Percentiles rank a stretch among this genome's conserved stretches.
Evolutionary conservation across 371 early-diverging fungal genomes (phyloP).

Genomic region (Capillidium rhysosporum): DNA sequence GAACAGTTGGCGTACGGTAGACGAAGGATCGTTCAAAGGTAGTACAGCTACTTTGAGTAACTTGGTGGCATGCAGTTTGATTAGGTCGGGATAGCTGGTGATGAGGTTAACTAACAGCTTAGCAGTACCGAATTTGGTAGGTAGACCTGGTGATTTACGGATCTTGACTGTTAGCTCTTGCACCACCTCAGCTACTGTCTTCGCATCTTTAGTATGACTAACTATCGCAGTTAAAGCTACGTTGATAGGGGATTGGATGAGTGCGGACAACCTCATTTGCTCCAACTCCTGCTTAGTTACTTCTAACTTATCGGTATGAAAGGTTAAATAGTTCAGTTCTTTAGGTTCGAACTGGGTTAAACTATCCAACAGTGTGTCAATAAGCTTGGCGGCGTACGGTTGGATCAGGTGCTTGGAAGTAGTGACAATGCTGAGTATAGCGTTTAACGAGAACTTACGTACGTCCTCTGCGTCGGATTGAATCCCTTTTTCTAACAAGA

Average conservation of each 20-base stretch:
- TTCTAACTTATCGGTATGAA: conserved; percentile 71
- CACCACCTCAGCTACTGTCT: conserved; percentile 31
- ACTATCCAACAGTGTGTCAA: conserved; percentile 55
- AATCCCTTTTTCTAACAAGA: conserved; percentile 66
- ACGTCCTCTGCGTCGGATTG: conserved; percentile 74
- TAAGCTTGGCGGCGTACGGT: conserved; percentile 45
- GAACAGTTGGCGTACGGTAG: conserved; percentile 63
- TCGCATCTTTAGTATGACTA: conserved; percentile 46
- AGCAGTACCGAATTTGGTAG: conserved; percentile 81
- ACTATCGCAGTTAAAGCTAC: conserved; percentile 61
- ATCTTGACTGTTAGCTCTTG: conserved; percentile 47
- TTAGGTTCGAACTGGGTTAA: conserved; percentile 61
- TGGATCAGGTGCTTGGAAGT: conserved; percentile 49
- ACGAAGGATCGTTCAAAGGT: conserved; percentile 50
- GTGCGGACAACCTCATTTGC: conserved; percentile 10
- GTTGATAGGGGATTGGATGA: conserved; percentile 32
- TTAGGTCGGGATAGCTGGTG: conserved; percentile 32
- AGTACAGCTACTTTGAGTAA: conserved; percentile 55
- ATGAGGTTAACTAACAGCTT: conserved; percentile 58
- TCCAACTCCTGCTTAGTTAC: conserved; percentile 49
- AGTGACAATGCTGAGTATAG: conserved; percentile 63
- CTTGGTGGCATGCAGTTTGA: conserved; percentile 35
- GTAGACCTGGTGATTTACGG: conserved; percentile 67
- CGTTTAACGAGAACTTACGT: conserved; percentile 54
- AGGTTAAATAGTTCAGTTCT: conserved; percentile 58